Conservation (phyloP, 345 rosid species). For the Aethionema arabicum region DNA sequence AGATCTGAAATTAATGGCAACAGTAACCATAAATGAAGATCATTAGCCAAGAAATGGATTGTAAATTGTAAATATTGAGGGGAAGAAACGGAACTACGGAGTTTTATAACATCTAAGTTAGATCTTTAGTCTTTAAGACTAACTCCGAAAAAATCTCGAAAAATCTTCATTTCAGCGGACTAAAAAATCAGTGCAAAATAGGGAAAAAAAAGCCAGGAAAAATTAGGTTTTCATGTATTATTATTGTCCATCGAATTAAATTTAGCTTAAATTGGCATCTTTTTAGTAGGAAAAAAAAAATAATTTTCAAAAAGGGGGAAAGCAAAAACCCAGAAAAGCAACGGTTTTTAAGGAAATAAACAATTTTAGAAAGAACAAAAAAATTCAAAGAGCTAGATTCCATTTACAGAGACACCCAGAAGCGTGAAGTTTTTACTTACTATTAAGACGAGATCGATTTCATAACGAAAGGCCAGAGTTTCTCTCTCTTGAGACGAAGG, state of each 20-base stretch:
- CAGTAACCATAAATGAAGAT: conserved; percentile 13
- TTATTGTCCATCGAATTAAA: conserved; percentile 29
- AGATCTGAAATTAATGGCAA: conserved; percentile 56
- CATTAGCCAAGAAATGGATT: conserved; percentile 33
- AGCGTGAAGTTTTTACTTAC: conserved; percentile 30
- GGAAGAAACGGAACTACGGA: neutral
- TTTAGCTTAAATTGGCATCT: conserved; percentile 40
- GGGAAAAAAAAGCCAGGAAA: conserved; percentile 2
- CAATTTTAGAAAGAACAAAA: neutral
- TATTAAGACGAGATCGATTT: conserved; percentile 40
- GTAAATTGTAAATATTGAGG: conserved; percentile 6
- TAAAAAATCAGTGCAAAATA: conserved; percentile 17
- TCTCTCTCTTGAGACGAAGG: conserved; percentile 32
- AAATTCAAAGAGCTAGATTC: conserved; percentile 37
- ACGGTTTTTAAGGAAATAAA: neutral
- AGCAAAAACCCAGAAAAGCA: conserved; percentile 24
- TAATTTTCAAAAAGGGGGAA: conserved; percentile 1
- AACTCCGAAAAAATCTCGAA: conserved; percentile 26
- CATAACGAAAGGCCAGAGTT: conserved; percentile 28
- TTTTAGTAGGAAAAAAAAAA: conserved; percentile 27
- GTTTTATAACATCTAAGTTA: conserved; percentile 24
- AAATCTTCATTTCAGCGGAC: conserved; percentile 24
- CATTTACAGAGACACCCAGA: conserved; percentile 26
- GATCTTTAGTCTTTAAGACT: conserved; percentile 39
- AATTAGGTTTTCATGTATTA: conserved; percentile 35